Evolutionary conservation across 495 filamentous ascomycete genomes (phyloP), one percentile per base, ranked within the genome.

Genomic region (Penicillium flavigenum): DNA sequence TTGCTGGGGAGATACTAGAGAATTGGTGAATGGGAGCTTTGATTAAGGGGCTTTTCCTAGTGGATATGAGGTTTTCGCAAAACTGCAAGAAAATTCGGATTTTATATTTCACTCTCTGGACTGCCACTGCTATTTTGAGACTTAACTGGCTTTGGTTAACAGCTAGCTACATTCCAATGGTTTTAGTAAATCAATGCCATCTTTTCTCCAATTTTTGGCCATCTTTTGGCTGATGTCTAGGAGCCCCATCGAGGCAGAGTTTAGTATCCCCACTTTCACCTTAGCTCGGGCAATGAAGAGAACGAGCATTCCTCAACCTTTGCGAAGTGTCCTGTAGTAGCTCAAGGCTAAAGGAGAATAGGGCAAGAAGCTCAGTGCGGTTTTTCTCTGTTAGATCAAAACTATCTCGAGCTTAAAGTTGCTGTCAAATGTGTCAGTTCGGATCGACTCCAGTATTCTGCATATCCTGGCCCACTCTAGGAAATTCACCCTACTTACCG

Each of bases 1-100:
- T 51, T 42, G 69, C 68, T 43, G 31, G 27, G 20, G 42, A 54
- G 42, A 54, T 54, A 22, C 5, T 45, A 19, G 14, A 17, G 3
- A 10, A 22, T 24, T 39, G 24, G 8, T 51, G 46, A 48, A 48
- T 11, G 26, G 42, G 17, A 16, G 3, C 10, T 47, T 26, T 14
- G 5, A 27, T 47, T 27, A 47, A 47, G 44, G 44, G 24, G 44
- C 24, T n/a, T 27, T 47, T 14, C 12, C 26, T 10, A 14, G 26
- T 47, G 44, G 12, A n/a, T 16, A 26, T 46, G 20, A 46, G 10
- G 22, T 46, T 46, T 26, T 22, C 4, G n/a, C 14, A 20, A 20
- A 19, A 42, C 19, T 42, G 39, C 7, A 1, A 7, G 14, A 38
- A 38, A 39, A 22, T 11, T 43, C 3, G 41, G 10, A 43, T 43